Conservation (phyloP, 2,329 filamentous ascomycete species). For the Paecilomyces sp. region DNA sequence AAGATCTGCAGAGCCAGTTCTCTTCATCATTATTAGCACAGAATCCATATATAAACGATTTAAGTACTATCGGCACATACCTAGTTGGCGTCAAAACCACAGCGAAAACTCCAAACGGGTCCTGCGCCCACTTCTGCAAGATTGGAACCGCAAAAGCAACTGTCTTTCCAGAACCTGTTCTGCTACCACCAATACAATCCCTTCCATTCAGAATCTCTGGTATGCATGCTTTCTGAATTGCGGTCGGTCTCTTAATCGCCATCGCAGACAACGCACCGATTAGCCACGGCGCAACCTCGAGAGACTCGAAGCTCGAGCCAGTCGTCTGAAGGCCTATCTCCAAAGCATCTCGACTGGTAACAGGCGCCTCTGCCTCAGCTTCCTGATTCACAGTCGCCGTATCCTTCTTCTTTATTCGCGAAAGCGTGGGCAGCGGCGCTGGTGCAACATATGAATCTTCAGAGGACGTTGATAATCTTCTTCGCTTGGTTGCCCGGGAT, state of each 20-base stretch:
- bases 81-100: constrained; percentile 83
- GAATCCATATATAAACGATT: not conserved
- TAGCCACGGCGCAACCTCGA: constrained; percentile 79
- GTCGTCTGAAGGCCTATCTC: constrained; percentile 38
- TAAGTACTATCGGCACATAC: constrained; percentile 29
- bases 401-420: constrained; percentile 35
- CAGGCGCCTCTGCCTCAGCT: constrained; percentile 24
- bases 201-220: constrained; percentile 84
- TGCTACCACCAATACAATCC: constrained; percentile 90
- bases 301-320: constrained; percentile 57
- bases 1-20: constrained; percentile 94
- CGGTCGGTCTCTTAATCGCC: constrained; percentile 82
- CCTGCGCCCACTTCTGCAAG: constrained; percentile 84
- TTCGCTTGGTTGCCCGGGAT: constrained; percentile 28
- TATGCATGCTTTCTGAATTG: constrained; percentile 89
- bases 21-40: constrained; percentile 29
- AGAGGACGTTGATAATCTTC: constrained; percentile 32
- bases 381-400: constrained; percentile 9
- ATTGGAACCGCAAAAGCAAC: constrained; percentile 94
- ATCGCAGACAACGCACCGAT: constrained; percentile 67
- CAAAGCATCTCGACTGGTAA: constrained; percentile 33
- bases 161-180: constrained; percentile 95
- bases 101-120: constrained; percentile 86
- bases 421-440: constrained; percentile 29
- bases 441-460: constrained; percentile 26